phyloP scores from a whole-genome alignment of 768 basidiomycete genomes.

The Collybia sordida region DNA sequence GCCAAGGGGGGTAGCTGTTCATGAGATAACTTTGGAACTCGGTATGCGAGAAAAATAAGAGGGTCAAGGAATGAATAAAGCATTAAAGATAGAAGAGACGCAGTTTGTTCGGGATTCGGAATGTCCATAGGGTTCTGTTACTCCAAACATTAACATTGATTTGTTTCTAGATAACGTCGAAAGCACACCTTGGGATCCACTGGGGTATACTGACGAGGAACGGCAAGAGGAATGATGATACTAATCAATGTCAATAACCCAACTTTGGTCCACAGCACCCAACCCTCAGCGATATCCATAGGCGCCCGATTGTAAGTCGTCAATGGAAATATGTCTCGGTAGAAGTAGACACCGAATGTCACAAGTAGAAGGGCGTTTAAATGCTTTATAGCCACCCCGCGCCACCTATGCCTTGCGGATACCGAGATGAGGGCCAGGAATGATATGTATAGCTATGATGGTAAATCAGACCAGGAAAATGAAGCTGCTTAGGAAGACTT shows the following conservation, averaged over 20 bases:
- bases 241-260: slow-evolving; percentile 42
- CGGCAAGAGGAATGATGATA: slow-evolving; percentile 50
- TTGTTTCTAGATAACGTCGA: background rate
- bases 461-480: background rate
- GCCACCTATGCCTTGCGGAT: slow-evolving; percentile 33
- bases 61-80: slow-evolving; percentile 58
- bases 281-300: slow-evolving; percentile 46
- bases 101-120: slow-evolving; percentile 52
- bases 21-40: slow-evolving; percentile 44
- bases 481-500: slow-evolving; percentile 6
- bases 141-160: background rate
- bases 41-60: slow-evolving; percentile 44
- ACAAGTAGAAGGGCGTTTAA: slow-evolving; percentile 47
- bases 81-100: slow-evolving; percentile 41
- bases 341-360: slow-evolving; percentile 47
- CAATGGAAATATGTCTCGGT: slow-evolving; percentile 62
- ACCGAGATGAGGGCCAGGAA: slow-evolving; percentile 42
- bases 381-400: slow-evolving; percentile 40
- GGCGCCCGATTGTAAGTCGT: slow-evolving; percentile 51
- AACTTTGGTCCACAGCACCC: slow-evolving; percentile 54
- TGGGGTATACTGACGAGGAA: slow-evolving; percentile 59
- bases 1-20: slow-evolving; percentile 64
- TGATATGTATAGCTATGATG: slow-evolving; percentile 40
- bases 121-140: slow-evolving; percentile 30
- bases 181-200: slow-evolving; percentile 43